A percentile compares a stretch with the other conserved stretches of the same genome.
These are phyloP conservation scores for Exserohilum rostratum DNA, from an alignment of 2,329 filamentous ascomycete genomes.

Conservation along the genomic window DNA sequence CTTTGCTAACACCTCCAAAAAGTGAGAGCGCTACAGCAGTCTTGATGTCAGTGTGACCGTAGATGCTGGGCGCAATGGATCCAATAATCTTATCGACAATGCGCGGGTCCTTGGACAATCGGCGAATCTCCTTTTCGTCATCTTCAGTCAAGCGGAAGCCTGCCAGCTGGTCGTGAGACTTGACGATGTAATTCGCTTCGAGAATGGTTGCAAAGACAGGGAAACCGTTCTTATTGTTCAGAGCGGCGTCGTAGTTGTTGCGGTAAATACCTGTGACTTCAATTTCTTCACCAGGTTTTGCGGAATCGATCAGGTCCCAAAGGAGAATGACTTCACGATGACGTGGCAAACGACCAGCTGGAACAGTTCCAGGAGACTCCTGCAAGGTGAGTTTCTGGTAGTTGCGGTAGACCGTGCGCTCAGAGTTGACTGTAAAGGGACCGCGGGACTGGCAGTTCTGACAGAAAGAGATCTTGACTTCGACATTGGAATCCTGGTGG, in stretches of 20 bases:
- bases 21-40: constrained; percentile 92
- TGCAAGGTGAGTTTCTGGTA: constrained; percentile 98
- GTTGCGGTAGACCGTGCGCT: constrained; percentile 97
- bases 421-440: constrained; percentile 93
- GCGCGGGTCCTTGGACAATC: constrained; percentile 84
- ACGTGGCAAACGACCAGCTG: constrained; percentile 89
- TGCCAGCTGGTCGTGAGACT: constrained; percentile 95
- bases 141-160: constrained; percentile 95
- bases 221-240: constrained; percentile 99
- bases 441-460: constrained; percentile 95
- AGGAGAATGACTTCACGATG: constrained; percentile 93
- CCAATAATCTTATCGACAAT: constrained; percentile 92
- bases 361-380: constrained; percentile 95
- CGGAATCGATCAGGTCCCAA: constrained; percentile 95
- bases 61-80: constrained; percentile 96
- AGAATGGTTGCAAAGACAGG: constrained; percentile 97
- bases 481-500: constrained; percentile 94
- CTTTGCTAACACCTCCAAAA: constrained; percentile 93
- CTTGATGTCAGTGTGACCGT: constrained; percentile 96
- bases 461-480: constrained; percentile 95
- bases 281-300: constrained; percentile 97
- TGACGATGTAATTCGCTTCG: constrained; percentile 96
- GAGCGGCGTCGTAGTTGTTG: constrained; percentile 96
- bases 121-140: constrained; percentile 89
- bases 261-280: constrained; percentile 96